phyloP scores from a whole-genome alignment of 192 early-diverging fungal genomes.

The Gorgonomyces haynaldii region DNA sequence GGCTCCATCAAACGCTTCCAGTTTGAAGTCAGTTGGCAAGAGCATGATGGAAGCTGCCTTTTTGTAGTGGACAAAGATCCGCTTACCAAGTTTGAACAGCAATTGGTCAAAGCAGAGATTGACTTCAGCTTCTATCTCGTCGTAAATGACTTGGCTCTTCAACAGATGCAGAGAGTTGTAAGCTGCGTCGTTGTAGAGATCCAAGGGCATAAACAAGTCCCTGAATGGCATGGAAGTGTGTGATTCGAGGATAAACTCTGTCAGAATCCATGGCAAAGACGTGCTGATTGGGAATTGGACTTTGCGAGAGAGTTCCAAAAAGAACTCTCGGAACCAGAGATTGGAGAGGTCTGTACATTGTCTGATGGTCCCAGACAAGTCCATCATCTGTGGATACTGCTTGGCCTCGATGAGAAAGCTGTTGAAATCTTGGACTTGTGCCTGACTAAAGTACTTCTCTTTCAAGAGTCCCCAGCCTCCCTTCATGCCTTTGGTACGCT shows the following conservation, averaged over 20 bases:
- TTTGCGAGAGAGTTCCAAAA: conserved; percentile 36
- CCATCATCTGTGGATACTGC: conserved; percentile 22
- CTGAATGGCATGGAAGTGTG: conserved; percentile 20
- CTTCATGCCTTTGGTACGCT: conserved; percentile 36
- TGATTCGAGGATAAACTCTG: conserved; percentile 29
- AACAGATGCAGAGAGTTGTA: conserved; percentile 20
- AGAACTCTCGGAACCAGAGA: conserved; percentile 49
- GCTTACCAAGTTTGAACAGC: conserved; percentile 30
- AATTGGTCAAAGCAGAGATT: conserved; percentile 43
- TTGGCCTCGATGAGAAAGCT: conserved; percentile 15
- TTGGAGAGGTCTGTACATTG: conserved; percentile 25
- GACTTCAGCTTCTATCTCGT: conserved; percentile 45
- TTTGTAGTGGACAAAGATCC: conserved; percentile 37
- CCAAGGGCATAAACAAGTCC: conserved; percentile 37
- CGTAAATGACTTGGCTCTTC: conserved; percentile 35
- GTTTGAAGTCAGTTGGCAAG: conserved; percentile 15
- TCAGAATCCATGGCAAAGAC: conserved; percentile 46
- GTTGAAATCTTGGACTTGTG: conserved; percentile 28
- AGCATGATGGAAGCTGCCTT: conserved; percentile 24
- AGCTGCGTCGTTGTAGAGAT: conserved; percentile 42
- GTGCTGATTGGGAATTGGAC: conserved; percentile 46
- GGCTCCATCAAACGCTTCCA: conserved; percentile 8
- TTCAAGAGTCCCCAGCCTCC: conserved; percentile 35
- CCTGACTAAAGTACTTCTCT: conserved; percentile 40
- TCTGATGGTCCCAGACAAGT: conserved; percentile 22